Evolutionary conservation across 108 stramenopile species (phyloP).

Genomic region (Discostella stelligeroides): DNA sequence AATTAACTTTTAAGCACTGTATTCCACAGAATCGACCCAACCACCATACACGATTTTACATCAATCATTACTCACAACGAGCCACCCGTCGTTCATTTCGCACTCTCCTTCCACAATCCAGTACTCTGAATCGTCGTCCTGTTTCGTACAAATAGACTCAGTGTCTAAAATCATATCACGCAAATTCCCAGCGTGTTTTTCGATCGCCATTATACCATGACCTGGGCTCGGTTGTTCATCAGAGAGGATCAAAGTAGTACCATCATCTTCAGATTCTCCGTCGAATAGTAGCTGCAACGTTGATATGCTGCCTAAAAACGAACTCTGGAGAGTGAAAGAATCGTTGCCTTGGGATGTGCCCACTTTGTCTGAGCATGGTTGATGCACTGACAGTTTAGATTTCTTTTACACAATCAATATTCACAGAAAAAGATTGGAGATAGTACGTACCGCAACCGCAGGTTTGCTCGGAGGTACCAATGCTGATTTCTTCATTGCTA

Average conservation of each 20-base stretch:
- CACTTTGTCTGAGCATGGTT: not conserved
- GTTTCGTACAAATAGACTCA: not conserved
- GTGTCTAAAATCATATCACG: not conserved
- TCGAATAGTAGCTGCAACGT: slow-evolving; percentile 14
- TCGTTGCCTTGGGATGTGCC: slow-evolving; percentile 2
- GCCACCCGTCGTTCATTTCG: slow-evolving; percentile 36
- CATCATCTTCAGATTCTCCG: slow-evolving; percentile 5
- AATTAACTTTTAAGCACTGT: not conserved
- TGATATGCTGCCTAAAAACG: slow-evolving; percentile 25
- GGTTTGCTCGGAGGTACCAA: not conserved
- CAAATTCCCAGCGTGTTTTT: not conserved
- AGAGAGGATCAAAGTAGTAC: not conserved
- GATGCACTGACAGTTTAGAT: too few relatives aligned
- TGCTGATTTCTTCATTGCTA: not conserved
- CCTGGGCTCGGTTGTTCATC: not conserved
- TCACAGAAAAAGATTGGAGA: not conserved
- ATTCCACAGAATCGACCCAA: too few relatives aligned
- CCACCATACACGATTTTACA: too few relatives aligned
- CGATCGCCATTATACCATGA: not conserved
- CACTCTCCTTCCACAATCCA: slow-evolving; percentile 15
- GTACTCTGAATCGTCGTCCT: slow-evolving; percentile 17
- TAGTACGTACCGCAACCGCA: not conserved
- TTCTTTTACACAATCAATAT: not conserved
- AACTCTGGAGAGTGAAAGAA: slow-evolving; percentile 13
- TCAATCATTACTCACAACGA: slow-evolving; percentile 35